Evolutionary conservation across 1,284 basidiomycete genomes (phyloP).

Genomic region (Phaffia rhodozyma): DNA sequence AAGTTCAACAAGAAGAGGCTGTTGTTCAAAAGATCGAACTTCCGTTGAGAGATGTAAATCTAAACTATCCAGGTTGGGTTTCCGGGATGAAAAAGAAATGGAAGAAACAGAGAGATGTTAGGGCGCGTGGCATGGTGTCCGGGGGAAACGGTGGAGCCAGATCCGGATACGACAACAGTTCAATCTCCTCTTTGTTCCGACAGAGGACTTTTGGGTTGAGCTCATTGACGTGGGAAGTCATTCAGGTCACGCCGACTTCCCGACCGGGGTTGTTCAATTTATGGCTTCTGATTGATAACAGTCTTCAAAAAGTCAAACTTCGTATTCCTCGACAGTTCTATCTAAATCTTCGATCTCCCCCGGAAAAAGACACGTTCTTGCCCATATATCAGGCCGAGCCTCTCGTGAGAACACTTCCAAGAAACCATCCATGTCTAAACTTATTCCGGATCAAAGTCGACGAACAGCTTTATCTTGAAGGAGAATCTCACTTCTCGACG

Average conservation of each 20-base stretch:
- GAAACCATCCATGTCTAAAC: constrained; percentile 62
- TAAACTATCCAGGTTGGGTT: constrained; percentile 69
- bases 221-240: constrained; percentile 75
- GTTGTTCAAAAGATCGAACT: constrained; percentile 26
- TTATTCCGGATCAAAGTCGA: constrained; percentile 74
- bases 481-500: constrained; percentile 81
- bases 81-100: constrained; percentile 67
- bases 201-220: constrained; percentile 52
- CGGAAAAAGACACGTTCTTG: constrained; percentile 52
- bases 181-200: constrained; percentile 65
- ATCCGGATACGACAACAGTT: constrained; percentile 36
- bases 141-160: constrained; percentile 35
- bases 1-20: constrained; percentile 18
- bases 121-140: constrained; percentile 26
- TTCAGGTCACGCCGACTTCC: constrained; percentile 71
- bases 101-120: constrained; percentile 49
- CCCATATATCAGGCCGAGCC: constrained; percentile 59
- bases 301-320: constrained; percentile 65
- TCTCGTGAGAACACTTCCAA: constrained; percentile 66
- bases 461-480: constrained; percentile 71
- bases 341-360: constrained; percentile 65
- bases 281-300: constrained; percentile 77
- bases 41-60: constrained; percentile 46
- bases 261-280: constrained; percentile 74
- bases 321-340: constrained; percentile 87